Evolutionary conservation across 2,329 filamentous ascomycete species (phyloP), one percentile per base, ranked within the genome.

Genomic region (Trichoderma simmonsii): DNA sequence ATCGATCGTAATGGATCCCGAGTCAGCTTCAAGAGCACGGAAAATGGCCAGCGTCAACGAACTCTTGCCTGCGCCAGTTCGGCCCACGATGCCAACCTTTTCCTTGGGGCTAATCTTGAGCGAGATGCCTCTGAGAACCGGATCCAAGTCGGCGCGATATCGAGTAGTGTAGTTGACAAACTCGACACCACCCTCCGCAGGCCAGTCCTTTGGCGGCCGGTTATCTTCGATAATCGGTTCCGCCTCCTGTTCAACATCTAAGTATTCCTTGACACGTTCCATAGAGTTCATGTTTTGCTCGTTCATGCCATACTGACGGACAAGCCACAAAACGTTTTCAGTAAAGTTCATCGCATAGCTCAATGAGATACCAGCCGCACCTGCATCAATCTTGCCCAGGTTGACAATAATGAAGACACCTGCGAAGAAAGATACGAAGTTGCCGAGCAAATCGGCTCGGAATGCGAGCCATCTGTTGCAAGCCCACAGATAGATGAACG

Each of bases 201-300:
- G 96, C 96, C 96, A 99, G 79, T 93, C 90, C 5, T 86, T 82
- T 0, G 92, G 86, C 7, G 96, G 96, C 32, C 93, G 88, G 75
- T 90, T 93, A 72, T 95, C 90, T 70, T 94, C 90, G 54, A 97
- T 88, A 54, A 97, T 85, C 1, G 93, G 86, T 0, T 88, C 85
- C 1, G 96, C 95, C 83, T 99, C 96, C 80, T 98, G 95, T 77
- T 98, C 95, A 1, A 99, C 93, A 59, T 98, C 94, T 43, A 98
- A 88, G 79, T 98, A 99, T 80, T 99, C 96, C 84, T 97, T 97
- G 79, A 99, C 92, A 78, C 96, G 93, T 83, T 99, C 96, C 63
- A 98, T 95, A 3, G 95, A 95, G 83, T 99, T 99, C 96, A 99
- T 98, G 83, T 98, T 98, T 82, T 99, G 96, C 83, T 99, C 96